Percentiles rank a stretch among this genome's conserved stretches.
Conservation (phyloP, 257 asterid genomes). For the Lithospermum erythrorhizon region DNA sequence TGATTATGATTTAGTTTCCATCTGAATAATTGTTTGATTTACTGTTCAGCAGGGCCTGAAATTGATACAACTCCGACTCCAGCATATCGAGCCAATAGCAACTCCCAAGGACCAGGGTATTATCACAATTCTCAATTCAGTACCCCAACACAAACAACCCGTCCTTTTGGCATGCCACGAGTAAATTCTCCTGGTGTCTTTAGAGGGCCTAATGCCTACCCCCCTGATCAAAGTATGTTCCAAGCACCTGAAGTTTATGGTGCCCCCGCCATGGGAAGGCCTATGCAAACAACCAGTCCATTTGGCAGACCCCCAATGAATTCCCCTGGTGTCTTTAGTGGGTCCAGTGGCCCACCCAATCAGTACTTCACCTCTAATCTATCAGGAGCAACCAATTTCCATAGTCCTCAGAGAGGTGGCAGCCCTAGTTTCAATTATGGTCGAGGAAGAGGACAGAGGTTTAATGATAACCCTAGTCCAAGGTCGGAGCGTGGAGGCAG, state of each 20-base stretch:
- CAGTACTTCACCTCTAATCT: conserved; percentile 26
- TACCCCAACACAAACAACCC: conserved; percentile 19
- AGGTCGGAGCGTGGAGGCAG: conserved; percentile 21
- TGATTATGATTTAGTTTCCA: conserved; percentile 3
- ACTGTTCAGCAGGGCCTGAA: conserved; percentile 28
- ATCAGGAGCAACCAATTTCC: conserved; percentile 17
- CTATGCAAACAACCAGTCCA: conserved; percentile 20
- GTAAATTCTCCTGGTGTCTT: conserved; percentile 13
- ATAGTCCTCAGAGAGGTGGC: conserved; percentile 18
- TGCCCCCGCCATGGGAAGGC: conserved; percentile 17
- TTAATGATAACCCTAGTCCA: conserved; percentile 20
- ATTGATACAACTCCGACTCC: conserved; percentile 17
- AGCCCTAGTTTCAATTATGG: conserved; percentile 22
- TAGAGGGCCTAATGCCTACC: conserved; percentile 10
- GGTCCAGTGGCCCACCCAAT: conserved; percentile 21
- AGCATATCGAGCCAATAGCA: conserved; percentile 19
- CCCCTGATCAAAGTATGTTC: conserved; percentile 25
- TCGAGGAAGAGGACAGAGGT: conserved; percentile 32
- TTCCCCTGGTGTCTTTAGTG: conserved; percentile 16
- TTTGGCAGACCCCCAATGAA: conserved; percentile 19
- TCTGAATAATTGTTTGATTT: background rate
- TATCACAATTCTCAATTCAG: conserved; percentile 19
- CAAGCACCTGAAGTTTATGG: conserved; percentile 27
- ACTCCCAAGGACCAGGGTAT: conserved; percentile 27
- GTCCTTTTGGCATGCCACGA: conserved; percentile 20